phyloP scores from a whole-genome alignment of 768 basidiomycete genomes.

The Phanerochaete carnosa region DNA sequence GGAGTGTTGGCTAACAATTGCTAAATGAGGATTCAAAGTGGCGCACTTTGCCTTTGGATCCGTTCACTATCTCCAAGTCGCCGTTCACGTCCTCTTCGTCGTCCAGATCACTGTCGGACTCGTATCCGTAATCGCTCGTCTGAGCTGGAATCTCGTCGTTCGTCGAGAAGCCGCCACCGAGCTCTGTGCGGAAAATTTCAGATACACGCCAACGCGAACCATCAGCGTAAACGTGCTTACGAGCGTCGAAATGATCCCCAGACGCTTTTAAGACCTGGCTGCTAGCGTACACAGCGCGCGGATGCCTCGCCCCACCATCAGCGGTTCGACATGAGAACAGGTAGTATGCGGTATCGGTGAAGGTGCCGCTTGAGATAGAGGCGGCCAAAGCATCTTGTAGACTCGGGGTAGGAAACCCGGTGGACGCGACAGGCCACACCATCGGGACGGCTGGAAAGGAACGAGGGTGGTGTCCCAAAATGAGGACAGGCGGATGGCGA shows the following conservation, averaged over 20 bases:
- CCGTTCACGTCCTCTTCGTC: neutral
- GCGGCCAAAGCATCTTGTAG: neutral
- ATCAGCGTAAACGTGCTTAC: neutral
- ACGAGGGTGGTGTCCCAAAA: too few species aligned
- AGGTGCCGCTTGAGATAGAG: neutral
- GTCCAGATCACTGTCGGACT: slow-evolving; percentile 9
- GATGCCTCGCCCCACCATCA: neutral
- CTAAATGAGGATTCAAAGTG: too few species aligned
- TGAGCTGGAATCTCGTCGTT: neutral
- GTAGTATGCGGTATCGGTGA: neutral
- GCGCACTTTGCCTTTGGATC: too few species aligned
- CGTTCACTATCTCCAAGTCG: too few species aligned
- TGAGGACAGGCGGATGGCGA: too few species aligned
- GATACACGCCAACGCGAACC: neutral
- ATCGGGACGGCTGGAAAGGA: neutral
- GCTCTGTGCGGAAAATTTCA: neutral
- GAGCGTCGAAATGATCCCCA: neutral
- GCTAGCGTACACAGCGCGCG: neutral
- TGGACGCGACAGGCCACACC: neutral
- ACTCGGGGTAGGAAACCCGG: neutral
- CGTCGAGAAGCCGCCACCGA: neutral
- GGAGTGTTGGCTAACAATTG: too few species aligned
- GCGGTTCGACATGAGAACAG: neutral
- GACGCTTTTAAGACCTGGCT: slow-evolving; percentile 1
- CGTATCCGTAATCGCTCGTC: slow-evolving; percentile 1